Evolutionary conservation across 2,329 filamentous ascomycete species (phyloP).

Genomic region (Penicillium sp.): DNA sequence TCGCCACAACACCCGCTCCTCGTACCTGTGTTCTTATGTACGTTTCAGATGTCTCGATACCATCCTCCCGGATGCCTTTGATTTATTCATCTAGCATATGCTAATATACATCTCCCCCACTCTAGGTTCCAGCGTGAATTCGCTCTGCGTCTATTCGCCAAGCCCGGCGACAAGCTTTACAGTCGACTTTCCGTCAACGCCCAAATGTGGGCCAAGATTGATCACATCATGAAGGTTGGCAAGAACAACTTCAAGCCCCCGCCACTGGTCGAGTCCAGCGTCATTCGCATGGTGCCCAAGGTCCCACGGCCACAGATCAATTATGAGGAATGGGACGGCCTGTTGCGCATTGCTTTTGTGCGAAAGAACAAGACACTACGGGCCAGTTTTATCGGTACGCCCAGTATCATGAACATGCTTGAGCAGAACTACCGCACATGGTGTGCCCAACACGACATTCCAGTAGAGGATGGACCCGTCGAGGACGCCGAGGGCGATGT

Average conservation of each 20-base stretch:
- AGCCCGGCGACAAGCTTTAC: constrained; percentile 86
- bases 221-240: constrained; percentile 85
- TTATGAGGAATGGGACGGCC: constrained; percentile 93
- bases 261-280: constrained; percentile 86
- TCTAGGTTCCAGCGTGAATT: constrained; percentile 75
- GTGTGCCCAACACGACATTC: constrained; percentile 83
- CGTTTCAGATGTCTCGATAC: constrained; percentile 2
- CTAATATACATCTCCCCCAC: constrained; percentile 10
- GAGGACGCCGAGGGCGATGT: constrained; percentile 39
- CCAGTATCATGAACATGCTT: constrained; percentile 78
- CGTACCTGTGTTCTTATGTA: constrained; percentile 83
- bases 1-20: constrained; percentile 79
- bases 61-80: constrained; percentile 62
- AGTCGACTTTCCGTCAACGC: constrained; percentile 89
- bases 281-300: constrained; percentile 89
- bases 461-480: constrained; percentile 68
- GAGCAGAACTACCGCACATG: constrained; percentile 88
- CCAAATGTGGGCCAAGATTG: constrained; percentile 82
- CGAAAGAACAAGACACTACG: constrained; percentile 90
- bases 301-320: constrained; percentile 81
- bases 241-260: constrained; percentile 96
- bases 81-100: constrained; percentile 69
- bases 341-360: constrained; percentile 79
- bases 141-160: constrained; percentile 83
- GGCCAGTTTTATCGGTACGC: constrained; percentile 77